Percentiles rank a stretch among this genome's conserved stretches.
Evolutionary conservation across 106 monocot species (phyloP).

Genomic region (Apostasia ramifera): DNA sequence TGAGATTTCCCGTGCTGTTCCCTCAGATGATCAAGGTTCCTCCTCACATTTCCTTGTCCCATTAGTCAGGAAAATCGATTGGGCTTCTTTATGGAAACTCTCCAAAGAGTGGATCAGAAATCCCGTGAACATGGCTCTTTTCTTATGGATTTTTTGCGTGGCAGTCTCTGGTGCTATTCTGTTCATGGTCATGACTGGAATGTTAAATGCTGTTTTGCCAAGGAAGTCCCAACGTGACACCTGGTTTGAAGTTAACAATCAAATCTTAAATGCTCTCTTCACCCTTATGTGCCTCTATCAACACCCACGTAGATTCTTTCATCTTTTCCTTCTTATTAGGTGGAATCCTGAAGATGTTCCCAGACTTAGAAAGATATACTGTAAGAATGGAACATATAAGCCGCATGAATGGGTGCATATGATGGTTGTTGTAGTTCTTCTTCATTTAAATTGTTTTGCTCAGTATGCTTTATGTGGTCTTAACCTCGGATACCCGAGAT

Average conservation of each 20-base stretch:
- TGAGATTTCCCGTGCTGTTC: constrained; percentile 58
- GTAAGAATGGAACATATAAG: constrained; percentile 76
- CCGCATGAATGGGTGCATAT: constrained; percentile 80
- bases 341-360: constrained; percentile 52
- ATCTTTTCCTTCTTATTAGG: constrained; percentile 58
- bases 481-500: constrained; percentile 61
- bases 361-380: constrained; percentile 59
- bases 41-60: constrained; percentile 18
- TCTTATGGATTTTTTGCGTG: constrained; percentile 70
- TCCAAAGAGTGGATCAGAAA: constrained; percentile 67
- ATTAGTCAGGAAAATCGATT: constrained; percentile 44
- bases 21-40: constrained; percentile 20
- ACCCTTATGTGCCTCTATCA: constrained; percentile 90
- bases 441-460: constrained; percentile 74
- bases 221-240: constrained; percentile 56
- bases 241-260: constrained; percentile 94
- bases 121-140: constrained; percentile 80
- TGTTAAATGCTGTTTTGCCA: constrained; percentile 58
- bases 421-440: constrained; percentile 70
- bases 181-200: constrained; percentile 81
- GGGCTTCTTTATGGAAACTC: constrained; percentile 36
- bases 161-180: constrained; percentile 72
- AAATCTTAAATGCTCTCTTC: constrained; percentile 76
- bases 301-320: constrained; percentile 54
- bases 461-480: constrained; percentile 80